A percentile compares a stretch with the other conserved stretches of the same genome.
phyloP scores from a whole-genome alignment of 2,329 filamentous ascomycete genomes.

The Claviceps purpurea region DNA sequence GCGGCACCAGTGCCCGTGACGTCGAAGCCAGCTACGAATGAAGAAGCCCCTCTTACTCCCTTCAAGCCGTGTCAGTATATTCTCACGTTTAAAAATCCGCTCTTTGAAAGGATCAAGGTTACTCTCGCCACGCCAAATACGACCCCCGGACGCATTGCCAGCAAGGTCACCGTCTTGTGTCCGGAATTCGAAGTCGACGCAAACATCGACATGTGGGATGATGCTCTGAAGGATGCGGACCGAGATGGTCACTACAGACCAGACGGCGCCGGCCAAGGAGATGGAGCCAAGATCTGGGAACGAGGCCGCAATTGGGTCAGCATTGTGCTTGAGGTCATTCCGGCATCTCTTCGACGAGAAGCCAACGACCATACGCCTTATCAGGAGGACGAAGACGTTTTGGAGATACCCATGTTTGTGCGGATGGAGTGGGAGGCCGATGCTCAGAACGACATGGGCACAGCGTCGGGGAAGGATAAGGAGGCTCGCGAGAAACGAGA shows the following conservation, averaged over 20 bases:
- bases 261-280: slow-evolving; percentile 40
- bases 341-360: slow-evolving; percentile 38
- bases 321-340: slow-evolving; percentile 80
- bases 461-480: slow-evolving; percentile 37
- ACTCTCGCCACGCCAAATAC: slow-evolving; percentile 72
- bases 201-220: slow-evolving; percentile 79
- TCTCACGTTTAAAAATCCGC: slow-evolving; percentile 81
- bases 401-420: slow-evolving; percentile 93
- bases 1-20: slow-evolving; percentile 21
- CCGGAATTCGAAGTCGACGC: slow-evolving; percentile 90
- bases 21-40: slow-evolving; percentile 17
- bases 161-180: slow-evolving; percentile 81
- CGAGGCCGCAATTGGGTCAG: slow-evolving; percentile 88
- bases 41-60: slow-evolving; percentile 33
- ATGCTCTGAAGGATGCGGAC: slow-evolving; percentile 55
- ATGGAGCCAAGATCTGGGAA: slow-evolving; percentile 95
- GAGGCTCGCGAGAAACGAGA: slow-evolving; percentile 67
- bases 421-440: slow-evolving; percentile 81
- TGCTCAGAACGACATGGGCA: slow-evolving; percentile 49
- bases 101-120: slow-evolving; percentile 82
- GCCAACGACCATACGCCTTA: slow-evolving; percentile 30
- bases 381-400: slow-evolving; percentile 45
- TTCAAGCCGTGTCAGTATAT: slow-evolving; percentile 62
- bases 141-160: slow-evolving; percentile 64
- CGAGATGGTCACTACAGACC: slow-evolving; percentile 24